Evolutionary conservation across 2,329 filamentous ascomycete species (phyloP), one percentile per base, ranked within the genome.

Genomic region (Didymella pomorum): DNA sequence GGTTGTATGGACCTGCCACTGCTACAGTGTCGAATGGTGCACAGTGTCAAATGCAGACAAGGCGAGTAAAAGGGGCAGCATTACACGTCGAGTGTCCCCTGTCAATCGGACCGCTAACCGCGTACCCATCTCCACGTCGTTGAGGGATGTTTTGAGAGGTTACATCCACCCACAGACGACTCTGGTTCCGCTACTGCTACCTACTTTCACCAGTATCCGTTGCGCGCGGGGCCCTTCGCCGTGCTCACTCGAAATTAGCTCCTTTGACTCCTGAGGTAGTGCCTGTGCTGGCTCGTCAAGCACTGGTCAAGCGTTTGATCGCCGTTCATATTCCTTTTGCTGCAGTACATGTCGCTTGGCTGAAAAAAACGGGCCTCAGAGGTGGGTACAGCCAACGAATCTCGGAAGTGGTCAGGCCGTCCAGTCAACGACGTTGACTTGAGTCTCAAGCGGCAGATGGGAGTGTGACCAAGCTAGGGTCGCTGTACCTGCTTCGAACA

Each of bases 271-370:
- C 71, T 73, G 68, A 72, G 53, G 60, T 65, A 54, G 51, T 52
- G 62, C 62, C 70, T 69, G 66, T 64, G 65, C 66, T 62, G 62
- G 58, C 67, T 65, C 60, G 56, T 67, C 65, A 71, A 73, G 72
- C 72, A 75, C 66, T 72, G 69, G 65, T 63, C 71, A 73, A 65
- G 73, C 72, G 74, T 76, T 76, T 76, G 73, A 76, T 76, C 74
- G 72, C 72, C 74, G 69, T 71, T 65, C 63, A 69, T 62, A 60
- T 71, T 71, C 61, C 65, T 70, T 71, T 68, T 68, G 61, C 57
- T 67, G 65, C 65, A 21, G 35, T 47, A 49, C 55, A 44, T 21
- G 50, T 58, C 55, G 52, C 52, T 52, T 57, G 55, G 55, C 55
- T 43, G 1, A 39, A 33, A 31, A 33, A 46, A 42, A 39, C 5